phyloP scores from a whole-genome alignment of 2,329 filamentous ascomycete species.

The Exophiala aquamarina region DNA sequence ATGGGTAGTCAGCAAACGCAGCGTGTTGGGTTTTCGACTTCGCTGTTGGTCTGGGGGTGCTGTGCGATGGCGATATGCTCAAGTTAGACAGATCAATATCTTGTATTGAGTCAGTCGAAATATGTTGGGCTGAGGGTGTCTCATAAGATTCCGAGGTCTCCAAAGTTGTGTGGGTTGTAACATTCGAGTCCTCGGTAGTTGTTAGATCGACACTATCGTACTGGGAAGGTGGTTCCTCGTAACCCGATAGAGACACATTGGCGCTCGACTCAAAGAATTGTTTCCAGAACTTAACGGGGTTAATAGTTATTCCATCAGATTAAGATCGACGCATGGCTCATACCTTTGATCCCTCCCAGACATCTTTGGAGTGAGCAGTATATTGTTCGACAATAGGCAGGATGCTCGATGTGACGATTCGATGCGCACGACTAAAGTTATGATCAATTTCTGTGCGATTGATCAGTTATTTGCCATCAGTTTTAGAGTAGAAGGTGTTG shows the following conservation, averaged over 20 bases:
- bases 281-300: constrained; percentile 83
- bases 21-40: constrained; percentile 33
- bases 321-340: constrained; percentile 15
- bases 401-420: constrained; percentile 92
- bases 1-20: constrained; percentile 65
- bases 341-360: constrained; percentile 97
- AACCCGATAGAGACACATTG: constrained; percentile 92
- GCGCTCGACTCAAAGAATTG: constrained; percentile 99
- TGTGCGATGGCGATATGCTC: constrained; percentile 45
- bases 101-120: constrained; percentile 34
- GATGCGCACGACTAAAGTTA: constrained; percentile 95
- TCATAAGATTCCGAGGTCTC: constrained; percentile 42
- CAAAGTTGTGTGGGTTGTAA: constrained; percentile 47
- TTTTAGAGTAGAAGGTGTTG: not conserved
- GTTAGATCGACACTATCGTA: constrained; percentile 57
- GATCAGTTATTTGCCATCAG: constrained; percentile 1
- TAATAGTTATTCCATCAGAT: not conserved
- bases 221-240: constrained; percentile 71
- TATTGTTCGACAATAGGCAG: constrained; percentile 93
- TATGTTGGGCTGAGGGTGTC: constrained; percentile 39
- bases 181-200: constrained; percentile 58
- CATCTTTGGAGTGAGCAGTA: constrained; percentile 84
- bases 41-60: constrained; percentile 43
- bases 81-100: constrained; percentile 48
- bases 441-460: constrained; percentile 82